phyloP scores from a whole-genome alignment of 176 grass and related monocot genomes.

The Luzula sylvatica region DNA sequence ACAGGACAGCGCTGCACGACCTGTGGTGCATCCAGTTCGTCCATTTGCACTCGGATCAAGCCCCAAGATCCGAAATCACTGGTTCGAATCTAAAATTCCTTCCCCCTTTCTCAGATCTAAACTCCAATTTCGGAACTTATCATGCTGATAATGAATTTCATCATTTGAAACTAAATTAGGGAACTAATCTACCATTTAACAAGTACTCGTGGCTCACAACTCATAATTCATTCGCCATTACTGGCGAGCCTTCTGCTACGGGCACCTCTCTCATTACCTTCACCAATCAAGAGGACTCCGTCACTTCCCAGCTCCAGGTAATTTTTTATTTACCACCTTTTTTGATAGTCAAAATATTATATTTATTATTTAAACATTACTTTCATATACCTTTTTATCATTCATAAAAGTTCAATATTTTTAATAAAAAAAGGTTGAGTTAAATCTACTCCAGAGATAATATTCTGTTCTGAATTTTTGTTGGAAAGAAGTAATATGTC shows the following conservation, averaged over 20 bases:
- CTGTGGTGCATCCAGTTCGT: slow-evolving; percentile 27
- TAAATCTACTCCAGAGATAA: neutral
- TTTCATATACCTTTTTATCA: too few relatives aligned
- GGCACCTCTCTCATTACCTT: slow-evolving; percentile 38
- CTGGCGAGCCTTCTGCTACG: slow-evolving; percentile 28
- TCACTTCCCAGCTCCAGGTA: slow-evolving; percentile 63
- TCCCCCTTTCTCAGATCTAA: too few relatives aligned
- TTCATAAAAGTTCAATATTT: neutral
- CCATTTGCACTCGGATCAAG: slow-evolving; percentile 32
- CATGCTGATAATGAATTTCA: too few relatives aligned
- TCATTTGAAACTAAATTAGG: slow-evolving; percentile 15
- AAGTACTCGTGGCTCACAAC: slow-evolving; percentile 85
- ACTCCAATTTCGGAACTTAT: too few relatives aligned
- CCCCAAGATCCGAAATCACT: slow-evolving; percentile 44
- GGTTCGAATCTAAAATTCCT: slow-evolving; percentile 4
- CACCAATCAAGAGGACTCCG: slow-evolving; percentile 71
- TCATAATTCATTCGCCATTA: slow-evolving; percentile 83
- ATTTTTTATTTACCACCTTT: neutral
- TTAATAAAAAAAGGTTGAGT: neutral
- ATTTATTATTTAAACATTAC: too few relatives aligned
- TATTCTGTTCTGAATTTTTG: neutral
- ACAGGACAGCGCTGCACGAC: slow-evolving; percentile 38
- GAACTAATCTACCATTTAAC: slow-evolving; percentile 46
- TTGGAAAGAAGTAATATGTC: too few relatives aligned
- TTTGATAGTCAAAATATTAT: neutral